phyloP scores from a whole-genome alignment of 352 stramenopile genomes.

The Plasmopara viticola region DNA sequence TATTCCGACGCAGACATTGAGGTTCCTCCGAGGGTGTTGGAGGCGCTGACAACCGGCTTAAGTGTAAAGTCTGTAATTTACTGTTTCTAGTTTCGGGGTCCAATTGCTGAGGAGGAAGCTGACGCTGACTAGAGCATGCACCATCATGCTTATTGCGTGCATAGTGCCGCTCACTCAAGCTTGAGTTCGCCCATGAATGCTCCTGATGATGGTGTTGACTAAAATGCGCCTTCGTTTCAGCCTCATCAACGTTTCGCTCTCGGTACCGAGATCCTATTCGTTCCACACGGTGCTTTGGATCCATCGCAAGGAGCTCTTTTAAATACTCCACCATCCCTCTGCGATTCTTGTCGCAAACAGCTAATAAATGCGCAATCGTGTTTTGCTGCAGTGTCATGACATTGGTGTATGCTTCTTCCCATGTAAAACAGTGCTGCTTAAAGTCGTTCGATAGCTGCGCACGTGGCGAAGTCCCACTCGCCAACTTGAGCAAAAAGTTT shows the following conservation, averaged over 20 bases:
- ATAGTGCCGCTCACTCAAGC: constrained; percentile 3
- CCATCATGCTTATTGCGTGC: constrained; percentile 1
- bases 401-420: constrained; percentile 73
- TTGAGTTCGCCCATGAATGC: constrained; percentile 8
- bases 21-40: not conserved
- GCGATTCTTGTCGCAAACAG: constrained; percentile 45
- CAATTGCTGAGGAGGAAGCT: constrained; percentile 50
- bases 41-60: constrained; percentile 4
- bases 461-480: constrained; percentile 12
- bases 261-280: constrained; percentile 7
- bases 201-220: not conserved
- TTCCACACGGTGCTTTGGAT: constrained; percentile 28
- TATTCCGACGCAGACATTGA: no score
- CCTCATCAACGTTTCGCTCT: not conserved
- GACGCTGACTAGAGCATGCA: constrained; percentile 16
- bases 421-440: constrained; percentile 30
- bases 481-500: constrained; percentile 59
- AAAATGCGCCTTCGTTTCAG: constrained; percentile 10
- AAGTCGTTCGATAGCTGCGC: constrained; percentile 21
- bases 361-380: constrained; percentile 50
- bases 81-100: constrained; percentile 32
- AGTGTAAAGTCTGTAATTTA: not conserved
- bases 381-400: constrained; percentile 75
- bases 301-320: constrained; percentile 45
- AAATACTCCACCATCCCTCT: constrained; percentile 40